Conservation (phyloP, 805 yeast genomes). For the Vanderwaltozyma tropicalis region DNA sequence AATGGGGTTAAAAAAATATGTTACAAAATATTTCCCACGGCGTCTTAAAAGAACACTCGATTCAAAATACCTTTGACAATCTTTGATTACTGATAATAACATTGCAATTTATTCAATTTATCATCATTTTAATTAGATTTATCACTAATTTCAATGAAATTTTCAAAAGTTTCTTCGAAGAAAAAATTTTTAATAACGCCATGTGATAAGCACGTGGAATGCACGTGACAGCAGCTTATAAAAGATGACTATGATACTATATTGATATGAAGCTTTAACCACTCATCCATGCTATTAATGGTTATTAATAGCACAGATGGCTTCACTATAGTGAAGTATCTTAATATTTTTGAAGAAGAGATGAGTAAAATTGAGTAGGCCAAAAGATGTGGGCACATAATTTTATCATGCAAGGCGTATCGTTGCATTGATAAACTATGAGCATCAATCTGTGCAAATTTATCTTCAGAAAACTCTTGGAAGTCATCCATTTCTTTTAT, state of each 20-base stretch:
- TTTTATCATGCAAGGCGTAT: slow-evolving; percentile 16
- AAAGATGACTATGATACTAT: slow-evolving; percentile 11
- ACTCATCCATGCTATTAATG: slow-evolving; percentile 25
- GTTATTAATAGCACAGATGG: slow-evolving; percentile 17
- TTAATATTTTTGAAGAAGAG: slow-evolving; percentile 12
- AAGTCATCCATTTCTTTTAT: slow-evolving; percentile 12
- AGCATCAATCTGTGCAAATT: slow-evolving; percentile 21
- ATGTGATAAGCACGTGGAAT: too few relatives aligned
- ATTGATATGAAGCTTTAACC: slow-evolving; percentile 28
- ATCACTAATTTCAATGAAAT: too few relatives aligned
- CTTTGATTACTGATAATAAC: too few relatives aligned
- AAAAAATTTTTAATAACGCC: too few relatives aligned
- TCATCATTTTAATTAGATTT: too few relatives aligned
- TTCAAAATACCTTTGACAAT: too few relatives aligned
- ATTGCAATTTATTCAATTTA: too few relatives aligned
- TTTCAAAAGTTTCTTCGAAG: too few relatives aligned
- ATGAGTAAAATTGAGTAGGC: slow-evolving; percentile 22
- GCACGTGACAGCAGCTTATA: too few relatives aligned
- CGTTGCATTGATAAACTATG: slow-evolving; percentile 19
- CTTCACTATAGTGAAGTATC: slow-evolving; percentile 15
- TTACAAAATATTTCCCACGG: too few relatives aligned
- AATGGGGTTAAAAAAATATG: too few relatives aligned
- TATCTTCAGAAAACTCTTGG: slow-evolving; percentile 17
- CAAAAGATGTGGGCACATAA: slow-evolving; percentile 27
- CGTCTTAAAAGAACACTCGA: too few relatives aligned